Evolutionary conservation across 2,329 filamentous ascomycete species (phyloP).

Genomic region (Arthroderma uncinatum): DNA sequence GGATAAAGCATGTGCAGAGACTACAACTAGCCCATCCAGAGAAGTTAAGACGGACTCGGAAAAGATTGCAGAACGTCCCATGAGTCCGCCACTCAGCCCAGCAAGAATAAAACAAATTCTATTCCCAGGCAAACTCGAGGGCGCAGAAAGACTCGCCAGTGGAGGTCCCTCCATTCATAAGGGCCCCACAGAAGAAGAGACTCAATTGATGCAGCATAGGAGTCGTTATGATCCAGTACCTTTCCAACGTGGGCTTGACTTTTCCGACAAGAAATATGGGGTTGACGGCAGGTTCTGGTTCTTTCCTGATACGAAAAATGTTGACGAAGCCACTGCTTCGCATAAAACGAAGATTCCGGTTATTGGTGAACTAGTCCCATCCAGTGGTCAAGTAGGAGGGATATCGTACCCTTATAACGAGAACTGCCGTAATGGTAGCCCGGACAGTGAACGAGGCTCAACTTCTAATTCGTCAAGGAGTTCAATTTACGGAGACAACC

Average conservation of each 20-base stretch:
- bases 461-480: not conserved
- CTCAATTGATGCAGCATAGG: not conserved
- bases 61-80: slow-evolving; percentile 17
- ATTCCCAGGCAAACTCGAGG: slow-evolving; percentile 20
- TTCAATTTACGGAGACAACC: not conserved
- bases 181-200: not conserved
- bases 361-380: not conserved
- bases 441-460: not conserved
- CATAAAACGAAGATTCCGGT: not conserved
- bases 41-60: slow-evolving; percentile 7
- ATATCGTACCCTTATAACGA: not conserved
- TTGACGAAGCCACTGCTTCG: not conserved
- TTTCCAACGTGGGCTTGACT: slow-evolving; percentile 40
- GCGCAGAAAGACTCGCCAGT: not conserved
- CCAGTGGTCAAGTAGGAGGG: not conserved
- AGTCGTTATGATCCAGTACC: slow-evolving; percentile 38
- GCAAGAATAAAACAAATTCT: slow-evolving; percentile 37
- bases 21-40: not conserved
- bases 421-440: not conserved
- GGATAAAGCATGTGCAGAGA: not conserved
- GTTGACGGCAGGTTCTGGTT: slow-evolving; percentile 38
- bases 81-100: slow-evolving; percentile 33
- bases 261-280: slow-evolving; percentile 45
- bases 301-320: not conserved
- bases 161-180: too few relatives aligned